Percentiles rank a stretch among this genome's conserved stretches.
Evolutionary conservation across 2,329 filamentous ascomycete species (phyloP).

Genomic region (Fusarium sp.): DNA sequence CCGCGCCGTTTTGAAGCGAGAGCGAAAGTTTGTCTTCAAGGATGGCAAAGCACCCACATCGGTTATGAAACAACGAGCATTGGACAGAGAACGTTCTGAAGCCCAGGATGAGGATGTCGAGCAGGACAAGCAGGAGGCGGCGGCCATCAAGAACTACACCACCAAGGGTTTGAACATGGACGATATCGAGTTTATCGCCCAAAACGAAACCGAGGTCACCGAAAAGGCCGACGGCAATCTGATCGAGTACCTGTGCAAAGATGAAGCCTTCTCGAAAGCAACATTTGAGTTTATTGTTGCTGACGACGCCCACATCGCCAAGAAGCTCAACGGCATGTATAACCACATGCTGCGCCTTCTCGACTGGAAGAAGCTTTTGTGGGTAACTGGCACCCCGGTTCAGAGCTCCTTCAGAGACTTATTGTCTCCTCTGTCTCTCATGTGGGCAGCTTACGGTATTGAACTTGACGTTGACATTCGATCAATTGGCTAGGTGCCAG

Average conservation of each 20-base stretch:
- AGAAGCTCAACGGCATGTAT: background rate
- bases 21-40: background rate
- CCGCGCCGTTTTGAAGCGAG: background rate
- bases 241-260: background rate
- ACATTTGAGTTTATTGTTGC: background rate
- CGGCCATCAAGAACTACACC: background rate
- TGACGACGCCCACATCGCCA: background rate
- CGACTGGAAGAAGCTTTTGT: accelerated
- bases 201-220: background rate
- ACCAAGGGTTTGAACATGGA: accelerated
- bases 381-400: background rate
- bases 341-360: background rate
- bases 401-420: background rate
- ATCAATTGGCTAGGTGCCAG: background rate
- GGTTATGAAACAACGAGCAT: background rate
- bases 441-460: background rate
- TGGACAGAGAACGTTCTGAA: background rate
- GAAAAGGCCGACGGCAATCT: background rate
- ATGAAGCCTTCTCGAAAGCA: background rate
- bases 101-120: background rate
- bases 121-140: background rate
- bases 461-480: background rate
- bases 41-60: background rate
- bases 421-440: background rate
- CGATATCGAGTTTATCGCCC: background rate